Evolutionary conservation across 2,329 filamentous ascomycete genomes (phyloP).

Genomic region (Setomelanomma holmii): DNA sequence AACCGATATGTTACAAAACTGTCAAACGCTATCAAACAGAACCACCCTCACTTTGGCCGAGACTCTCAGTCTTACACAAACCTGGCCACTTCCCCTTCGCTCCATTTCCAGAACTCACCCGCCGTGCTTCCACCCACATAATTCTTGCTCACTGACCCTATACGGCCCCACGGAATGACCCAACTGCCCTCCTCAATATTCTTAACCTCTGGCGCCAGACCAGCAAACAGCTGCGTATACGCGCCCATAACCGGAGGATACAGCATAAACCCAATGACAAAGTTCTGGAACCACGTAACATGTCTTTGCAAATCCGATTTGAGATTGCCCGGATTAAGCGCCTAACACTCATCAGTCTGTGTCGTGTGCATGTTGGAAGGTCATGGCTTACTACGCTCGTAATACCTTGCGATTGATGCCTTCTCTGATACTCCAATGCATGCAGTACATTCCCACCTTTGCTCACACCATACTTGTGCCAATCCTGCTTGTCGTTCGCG

Average conservation of each 20-base stretch:
- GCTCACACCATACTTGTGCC: slow-evolving; percentile 30
- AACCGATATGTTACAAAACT: no score
- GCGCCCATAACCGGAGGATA: slow-evolving; percentile 29
- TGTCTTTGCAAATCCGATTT: slow-evolving; percentile 42
- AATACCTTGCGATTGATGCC: slow-evolving; percentile 22
- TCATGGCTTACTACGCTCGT: slow-evolving; percentile 25
- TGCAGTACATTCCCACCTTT: slow-evolving; percentile 41
- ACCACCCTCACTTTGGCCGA: no score
- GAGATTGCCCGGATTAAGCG: slow-evolving; percentile 51
- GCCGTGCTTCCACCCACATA: slow-evolving; percentile 45
- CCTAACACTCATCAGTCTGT: background rate
- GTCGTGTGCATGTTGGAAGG: background rate
- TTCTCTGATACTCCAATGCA: slow-evolving; percentile 23
- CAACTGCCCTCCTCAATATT: slow-evolving; percentile 40
- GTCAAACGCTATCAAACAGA: no score
- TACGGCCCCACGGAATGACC: slow-evolving; percentile 58
- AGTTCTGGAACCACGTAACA: slow-evolving; percentile 12
- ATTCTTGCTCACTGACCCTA: slow-evolving; percentile 19
- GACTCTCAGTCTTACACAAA: slow-evolving; percentile 19
- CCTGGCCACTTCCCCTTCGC: slow-evolving; percentile 43
- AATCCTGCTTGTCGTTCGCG: slow-evolving; percentile 2
- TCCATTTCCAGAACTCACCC: slow-evolving; percentile 56
- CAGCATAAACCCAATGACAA: slow-evolving; percentile 3
- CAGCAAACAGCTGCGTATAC: slow-evolving; percentile 35
- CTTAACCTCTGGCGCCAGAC: slow-evolving; percentile 22